Evolutionary conservation across 352 stramenopile genomes (phyloP), one percentile per base, ranked within the genome.

Genomic region (Pythium inflatum): DNA sequence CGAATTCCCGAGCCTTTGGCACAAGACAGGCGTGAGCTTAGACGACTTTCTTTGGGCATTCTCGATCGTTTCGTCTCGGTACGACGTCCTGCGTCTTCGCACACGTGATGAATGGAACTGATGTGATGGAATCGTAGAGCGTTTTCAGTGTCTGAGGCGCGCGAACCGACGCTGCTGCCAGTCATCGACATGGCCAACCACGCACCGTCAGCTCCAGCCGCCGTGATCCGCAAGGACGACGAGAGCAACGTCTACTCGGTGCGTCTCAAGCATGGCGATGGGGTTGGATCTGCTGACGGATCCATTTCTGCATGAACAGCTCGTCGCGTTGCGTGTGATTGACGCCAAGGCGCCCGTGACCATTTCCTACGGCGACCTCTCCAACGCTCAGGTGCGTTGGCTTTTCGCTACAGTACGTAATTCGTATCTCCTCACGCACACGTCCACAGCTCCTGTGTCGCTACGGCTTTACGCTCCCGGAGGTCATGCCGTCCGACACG

Each of bases 101-200:
- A n/a, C n/a, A n/a, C n/a, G n/a, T n/a, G n/a, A n/a, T n/a, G n/a
- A n/a, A n/a, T n/a, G n/a, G n/a, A n/a, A n/a, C n/a, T n/a, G n/a
- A n/a, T n/a, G n/a, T n/a, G n/a, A n/a, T n/a, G n/a, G n/a, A n/a
- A n/a, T n/a, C n/a, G n/a, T 30, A 90, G 80, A 53, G 85, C 85
- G 12, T 76, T 76, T 46, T 56, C 59, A 0, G 34, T 72, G 30
- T 41, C 53, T 20, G 64, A 56, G 22, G 24, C 58, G 12, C 53
- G 68, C 22, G 83, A 90, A 43, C 83, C 83, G 41, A 90, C 83
- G 40, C 55, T 93, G 13, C 70, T 93, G 24, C 85, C 85, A 2
- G 83, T 91, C 16, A 93, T 93, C 60, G 83, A 93, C 61, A 93
- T 93, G 85, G 85, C 81, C 27, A 93, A 93, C 73, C 83, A 93